phyloP scores from a whole-genome alignment of 73 alveolate genomes.

The Effrenium voratum region DNA sequence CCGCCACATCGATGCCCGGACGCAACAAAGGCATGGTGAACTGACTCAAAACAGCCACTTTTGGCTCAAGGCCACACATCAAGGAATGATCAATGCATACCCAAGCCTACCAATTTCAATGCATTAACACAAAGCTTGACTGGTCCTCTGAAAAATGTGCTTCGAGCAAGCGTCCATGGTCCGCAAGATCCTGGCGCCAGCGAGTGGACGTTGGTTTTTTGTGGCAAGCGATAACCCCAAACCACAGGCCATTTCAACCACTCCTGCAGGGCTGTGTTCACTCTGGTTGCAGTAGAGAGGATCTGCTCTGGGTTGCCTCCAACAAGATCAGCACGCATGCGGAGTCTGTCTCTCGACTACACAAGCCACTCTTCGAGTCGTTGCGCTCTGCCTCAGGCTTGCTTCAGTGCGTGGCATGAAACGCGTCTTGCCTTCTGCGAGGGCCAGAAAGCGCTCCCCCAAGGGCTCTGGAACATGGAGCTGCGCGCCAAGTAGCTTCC shows the following conservation, averaged over 20 bases:
- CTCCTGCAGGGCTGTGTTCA: conserved; percentile 66
- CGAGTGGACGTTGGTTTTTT: background rate
- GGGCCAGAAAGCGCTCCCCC: conserved; percentile 75
- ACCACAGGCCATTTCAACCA: background rate
- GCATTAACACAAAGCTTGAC: no score
- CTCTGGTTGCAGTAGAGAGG: conserved; percentile 87
- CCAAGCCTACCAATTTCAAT: no score
- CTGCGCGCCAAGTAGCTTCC: conserved; percentile 69
- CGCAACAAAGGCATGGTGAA: no score
- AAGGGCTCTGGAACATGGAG: conserved; percentile 25
- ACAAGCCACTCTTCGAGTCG: no score
- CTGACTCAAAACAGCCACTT: no score
- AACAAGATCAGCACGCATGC: no score
- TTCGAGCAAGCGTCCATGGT: conserved; percentile 48
- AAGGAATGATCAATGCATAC: no score
- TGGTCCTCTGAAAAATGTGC: conserved; percentile 50
- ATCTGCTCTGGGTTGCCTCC: conserved; percentile 83
- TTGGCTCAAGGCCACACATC: no score
- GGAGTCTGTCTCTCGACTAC: no score
- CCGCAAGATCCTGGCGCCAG: conserved; percentile 54
- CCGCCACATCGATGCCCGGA: no score
- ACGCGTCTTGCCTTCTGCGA: conserved; percentile 18
- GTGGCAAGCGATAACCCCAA: background rate
- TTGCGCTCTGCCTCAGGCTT: no score
- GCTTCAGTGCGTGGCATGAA: background rate